Evolutionary conservation across 305 asterid species (phyloP).

Genomic region (Fraxinus angustifolia): DNA sequence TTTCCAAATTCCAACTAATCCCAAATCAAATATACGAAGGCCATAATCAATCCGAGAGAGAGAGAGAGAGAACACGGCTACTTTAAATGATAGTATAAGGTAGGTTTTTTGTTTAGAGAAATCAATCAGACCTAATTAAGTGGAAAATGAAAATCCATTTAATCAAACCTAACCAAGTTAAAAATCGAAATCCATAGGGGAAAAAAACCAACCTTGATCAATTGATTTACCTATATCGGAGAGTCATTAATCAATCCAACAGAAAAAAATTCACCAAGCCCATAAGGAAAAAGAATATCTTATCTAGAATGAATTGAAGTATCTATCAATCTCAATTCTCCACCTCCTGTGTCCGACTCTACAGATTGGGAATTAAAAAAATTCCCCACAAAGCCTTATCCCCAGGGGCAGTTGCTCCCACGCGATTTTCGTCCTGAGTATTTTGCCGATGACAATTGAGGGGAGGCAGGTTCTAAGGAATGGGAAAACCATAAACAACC

Average conservation of each 20-base stretch:
- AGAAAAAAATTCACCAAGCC: neutral
- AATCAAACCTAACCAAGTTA: neutral
- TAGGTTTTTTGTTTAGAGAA: neutral
- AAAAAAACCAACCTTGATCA: neutral
- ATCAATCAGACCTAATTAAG: neutral
- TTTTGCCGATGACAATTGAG: neutral
- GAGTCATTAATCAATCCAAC: neutral
- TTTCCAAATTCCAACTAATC: neutral
- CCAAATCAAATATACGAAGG: neutral
- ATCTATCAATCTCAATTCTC: neutral
- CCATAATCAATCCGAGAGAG: neutral
- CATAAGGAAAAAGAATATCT: neutral
- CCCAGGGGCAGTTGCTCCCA: neutral
- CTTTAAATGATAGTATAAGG: neutral
- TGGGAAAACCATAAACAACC: neutral
- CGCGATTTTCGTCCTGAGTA: neutral
- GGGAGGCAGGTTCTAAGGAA: neutral
- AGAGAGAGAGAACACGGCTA: neutral
- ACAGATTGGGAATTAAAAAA: neutral
- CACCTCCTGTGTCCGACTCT: neutral
- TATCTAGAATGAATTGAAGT: neutral
- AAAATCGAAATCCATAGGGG: neutral
- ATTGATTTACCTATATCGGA: neutral
- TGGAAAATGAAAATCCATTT: neutral
- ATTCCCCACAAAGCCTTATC: neutral